A percentile compares a stretch with the other conserved stretches of the same genome.
These are phyloP conservation scores for Poa pratensis DNA, from an alignment of 176 grass and related monocot genomes.

Conservation along the genomic window DNA sequence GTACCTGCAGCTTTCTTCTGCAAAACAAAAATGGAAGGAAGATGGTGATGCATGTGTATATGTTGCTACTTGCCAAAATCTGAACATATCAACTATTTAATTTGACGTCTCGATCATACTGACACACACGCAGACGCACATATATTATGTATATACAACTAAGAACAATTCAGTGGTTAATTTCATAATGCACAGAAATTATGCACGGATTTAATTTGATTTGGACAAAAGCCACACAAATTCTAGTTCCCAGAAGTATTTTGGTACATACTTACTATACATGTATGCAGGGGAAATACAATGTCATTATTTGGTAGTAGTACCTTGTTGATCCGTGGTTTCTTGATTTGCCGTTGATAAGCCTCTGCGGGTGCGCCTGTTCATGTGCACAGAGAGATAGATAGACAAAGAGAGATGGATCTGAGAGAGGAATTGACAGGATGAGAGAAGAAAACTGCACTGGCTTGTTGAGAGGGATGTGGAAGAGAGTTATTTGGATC, in stretches of 20 bases:
- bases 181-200: not conserved
- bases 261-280: slow-evolving; percentile 3
- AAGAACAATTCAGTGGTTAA: not conserved
- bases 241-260: not conserved
- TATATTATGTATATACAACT: not conserved
- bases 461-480: not conserved
- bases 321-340: slow-evolving; percentile 45
- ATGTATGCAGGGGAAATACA: not conserved
- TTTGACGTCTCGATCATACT: slow-evolving; percentile 2
- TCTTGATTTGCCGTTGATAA: slow-evolving; percentile 35
- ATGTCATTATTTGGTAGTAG: not conserved
- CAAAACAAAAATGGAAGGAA: not conserved
- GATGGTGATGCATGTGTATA: not conserved
- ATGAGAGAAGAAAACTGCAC: slow-evolving; percentile 5
- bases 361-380: slow-evolving; percentile 53
- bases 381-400: slow-evolving; percentile 43
- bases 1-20: slow-evolving; percentile 39
- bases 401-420: slow-evolving; percentile 23
- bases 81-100: not conserved
- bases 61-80: slow-evolving; percentile 21
- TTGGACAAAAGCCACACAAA: not conserved
- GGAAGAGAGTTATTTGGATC: slow-evolving; percentile 42
- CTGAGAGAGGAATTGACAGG: not conserved
- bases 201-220: not conserved
- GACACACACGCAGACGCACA: slow-evolving; percentile 12